Evolutionary conservation across 176 grass and related monocot species (phyloP).

Genomic region (Stipa capillata): DNA sequence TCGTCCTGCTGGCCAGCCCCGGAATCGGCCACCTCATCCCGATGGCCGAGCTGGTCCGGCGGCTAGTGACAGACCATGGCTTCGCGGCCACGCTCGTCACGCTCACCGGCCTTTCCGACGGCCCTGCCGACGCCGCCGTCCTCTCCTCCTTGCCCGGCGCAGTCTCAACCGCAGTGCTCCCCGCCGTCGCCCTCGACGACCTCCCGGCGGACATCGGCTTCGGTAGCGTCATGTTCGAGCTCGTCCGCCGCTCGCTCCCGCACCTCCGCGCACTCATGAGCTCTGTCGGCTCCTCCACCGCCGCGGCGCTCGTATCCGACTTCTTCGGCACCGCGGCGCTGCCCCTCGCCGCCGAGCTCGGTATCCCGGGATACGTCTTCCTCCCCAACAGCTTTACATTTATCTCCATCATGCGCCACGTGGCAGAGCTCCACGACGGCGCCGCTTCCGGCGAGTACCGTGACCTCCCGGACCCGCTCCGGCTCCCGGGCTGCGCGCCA

Average conservation of each 20-base stretch:
- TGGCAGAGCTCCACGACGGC: conserved; percentile 26
- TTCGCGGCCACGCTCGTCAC: conserved; percentile 26
- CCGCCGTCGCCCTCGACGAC: conserved; percentile 28
- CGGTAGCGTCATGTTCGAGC: background rate
- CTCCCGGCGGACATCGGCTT: conserved; percentile 13
- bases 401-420: conserved; percentile 30
- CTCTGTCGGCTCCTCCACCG: background rate
- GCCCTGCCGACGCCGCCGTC: background rate
- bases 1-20: conserved; percentile 33
- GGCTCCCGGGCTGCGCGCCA: conserved; percentile 31
- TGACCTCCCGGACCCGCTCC: conserved; percentile 33
- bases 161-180: conserved; percentile 17
- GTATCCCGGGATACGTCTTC: conserved; percentile 40
- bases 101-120: conserved; percentile 25
- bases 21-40: conserved; percentile 51
- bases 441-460: conserved; percentile 15
- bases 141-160: conserved; percentile 19
- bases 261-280: conserved; percentile 15
- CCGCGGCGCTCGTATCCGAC: conserved; percentile 37
- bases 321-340: conserved; percentile 34
- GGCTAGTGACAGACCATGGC: conserved; percentile 16
- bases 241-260: conserved; percentile 21
- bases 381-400: conserved; percentile 23
- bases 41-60: conserved; percentile 29
- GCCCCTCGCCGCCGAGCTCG: conserved; percentile 31